Base-by-base conservation (phyloP, 176 grass and related monocot species). In the Melocanna baccifera region DNA sequence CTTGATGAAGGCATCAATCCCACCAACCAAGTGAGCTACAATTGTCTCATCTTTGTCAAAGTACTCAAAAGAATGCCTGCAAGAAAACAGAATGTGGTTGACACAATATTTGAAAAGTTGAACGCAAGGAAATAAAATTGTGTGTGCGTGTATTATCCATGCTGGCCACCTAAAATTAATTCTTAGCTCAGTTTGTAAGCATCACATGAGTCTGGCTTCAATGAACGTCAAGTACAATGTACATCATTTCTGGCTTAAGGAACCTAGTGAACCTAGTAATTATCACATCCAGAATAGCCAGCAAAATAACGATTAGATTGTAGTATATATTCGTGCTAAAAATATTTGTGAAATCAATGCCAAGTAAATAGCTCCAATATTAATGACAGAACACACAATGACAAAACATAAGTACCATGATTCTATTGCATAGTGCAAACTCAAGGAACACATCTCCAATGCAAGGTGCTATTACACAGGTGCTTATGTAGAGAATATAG, bases 11-110 rank as follows among this genome's bases (percentile, higher is more conserved):
- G 89, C 85, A 90, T 93, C 96, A 61, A 98, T 80, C 12, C 91
- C 96, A 48, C 93, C 85, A 55, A 86, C 93, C 77, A 98, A 63
- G 80, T 93, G 96, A 80, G 88, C 89, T 78, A 86, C 81, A 20
- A 98, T 73, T 55, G 76, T 83, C 68, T 90, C 88, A 81, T 95
- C 91, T 82, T 83, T 90, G 67, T 93, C 89, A 2, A 79, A 85
- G 79, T 95, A 95, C 73, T 93, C 89, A 86, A 95, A 98, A 50
- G 93, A 93, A 75, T 93, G 92, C 74, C 96, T 98, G 91, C 36
- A 81, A 85, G 39, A 85, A 70, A 75, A 72, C 39, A 80, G 3
- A 81, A 81, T 29, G 59, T 43, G 56, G 41, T 78, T 71, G 18
- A 19, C 46, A 1, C 37, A 65, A 65, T 63, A 72, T 22, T 62